phyloP scores from a whole-genome alignment of 208 protist species.

The Trichomonas vaginalis region DNA sequence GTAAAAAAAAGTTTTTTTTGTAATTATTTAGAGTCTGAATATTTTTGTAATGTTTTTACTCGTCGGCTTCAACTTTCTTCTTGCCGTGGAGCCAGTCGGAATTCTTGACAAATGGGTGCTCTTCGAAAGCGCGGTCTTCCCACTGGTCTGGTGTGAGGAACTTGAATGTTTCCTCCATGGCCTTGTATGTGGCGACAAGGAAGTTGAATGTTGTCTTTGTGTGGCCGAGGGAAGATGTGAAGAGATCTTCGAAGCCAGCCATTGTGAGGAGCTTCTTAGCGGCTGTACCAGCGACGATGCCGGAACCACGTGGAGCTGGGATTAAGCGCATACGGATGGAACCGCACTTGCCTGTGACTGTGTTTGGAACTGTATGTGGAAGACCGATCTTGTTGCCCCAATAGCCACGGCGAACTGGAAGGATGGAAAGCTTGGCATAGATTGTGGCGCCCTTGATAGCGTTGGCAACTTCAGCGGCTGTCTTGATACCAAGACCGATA shows the following conservation, averaged over 20 bases:
- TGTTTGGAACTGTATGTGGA: slow-evolving; percentile 95
- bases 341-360: slow-evolving; percentile 95
- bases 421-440: no score
- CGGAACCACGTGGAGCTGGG: slow-evolving; percentile 94
- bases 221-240: no score
- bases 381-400: slow-evolving; percentile 89
- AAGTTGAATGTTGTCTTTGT: no score
- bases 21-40: neutral
- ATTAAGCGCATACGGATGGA: slow-evolving; percentile 86
- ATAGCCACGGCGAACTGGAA: no score
- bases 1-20: neutral
- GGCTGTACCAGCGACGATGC: slow-evolving; percentile 84
- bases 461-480: no score
- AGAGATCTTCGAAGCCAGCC: no score
- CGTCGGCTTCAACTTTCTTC: neutral
- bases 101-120: neutral
- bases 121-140: neutral
- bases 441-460: no score
- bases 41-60: neutral
- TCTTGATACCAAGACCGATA: slow-evolving; percentile 92
- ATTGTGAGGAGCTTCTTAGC: no score
- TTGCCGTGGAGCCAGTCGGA: neutral
- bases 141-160: no score
- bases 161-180: no score
- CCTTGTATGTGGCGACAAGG: no score